Evolutionary conservation across 257 asterid species (phyloP).

Genomic region (Ajuga chamaepitys): DNA sequence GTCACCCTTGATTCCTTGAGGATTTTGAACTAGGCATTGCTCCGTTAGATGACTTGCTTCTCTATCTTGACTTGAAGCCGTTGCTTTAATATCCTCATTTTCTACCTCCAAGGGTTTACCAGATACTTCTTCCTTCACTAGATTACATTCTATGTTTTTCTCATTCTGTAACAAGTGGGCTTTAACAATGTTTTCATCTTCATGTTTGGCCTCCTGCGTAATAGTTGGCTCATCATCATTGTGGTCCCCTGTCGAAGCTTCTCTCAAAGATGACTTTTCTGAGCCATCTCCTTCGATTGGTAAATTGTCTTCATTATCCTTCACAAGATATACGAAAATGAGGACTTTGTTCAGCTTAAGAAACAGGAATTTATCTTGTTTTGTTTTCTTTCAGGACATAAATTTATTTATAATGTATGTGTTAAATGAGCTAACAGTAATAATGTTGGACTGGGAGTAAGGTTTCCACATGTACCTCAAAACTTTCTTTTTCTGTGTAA

Average conservation of each 20-base stretch:
- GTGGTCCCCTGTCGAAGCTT: background rate
- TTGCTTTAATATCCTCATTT: conserved; percentile 3
- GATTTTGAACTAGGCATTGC: conserved; percentile 3
- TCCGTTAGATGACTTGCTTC: conserved; percentile 14
- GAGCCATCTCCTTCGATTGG: conserved; percentile 13
- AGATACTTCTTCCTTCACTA: conserved; percentile 13
- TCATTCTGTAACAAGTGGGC: too few species aligned
- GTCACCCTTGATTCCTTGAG: conserved; percentile 17
- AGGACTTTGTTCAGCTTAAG: background rate
- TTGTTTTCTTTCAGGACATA: background rate
- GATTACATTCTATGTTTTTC: background rate
- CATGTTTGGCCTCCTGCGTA: background rate
- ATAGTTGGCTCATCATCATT: conserved; percentile 5
- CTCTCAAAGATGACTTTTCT: background rate
- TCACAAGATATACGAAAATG: conserved; percentile 10
- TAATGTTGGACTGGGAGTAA: too few species aligned
- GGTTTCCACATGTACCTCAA: conserved; percentile 6
- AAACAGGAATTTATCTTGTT: background rate
- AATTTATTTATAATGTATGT: background rate
- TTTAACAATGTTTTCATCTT: too few species aligned
- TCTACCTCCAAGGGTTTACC: conserved; percentile 10
- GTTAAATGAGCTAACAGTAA: background rate
- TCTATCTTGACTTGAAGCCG: conserved; percentile 10
- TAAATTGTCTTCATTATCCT: conserved; percentile 3
- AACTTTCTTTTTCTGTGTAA: conserved; percentile 7